Conservation (phyloP, 164 flowering plant species). For the Saururus chinensis region DNA sequence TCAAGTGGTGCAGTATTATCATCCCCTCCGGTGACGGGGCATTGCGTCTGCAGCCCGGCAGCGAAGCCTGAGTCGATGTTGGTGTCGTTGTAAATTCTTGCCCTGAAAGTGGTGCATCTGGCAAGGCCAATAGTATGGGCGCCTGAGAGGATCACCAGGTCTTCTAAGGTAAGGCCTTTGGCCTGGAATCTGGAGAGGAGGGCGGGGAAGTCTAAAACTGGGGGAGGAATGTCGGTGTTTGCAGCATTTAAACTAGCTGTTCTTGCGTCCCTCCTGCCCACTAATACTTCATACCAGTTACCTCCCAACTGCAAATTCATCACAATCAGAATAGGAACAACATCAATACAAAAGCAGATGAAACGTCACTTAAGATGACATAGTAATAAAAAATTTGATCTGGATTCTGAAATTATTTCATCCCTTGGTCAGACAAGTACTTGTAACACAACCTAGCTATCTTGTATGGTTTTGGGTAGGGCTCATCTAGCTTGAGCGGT, state of each 20-base stretch:
- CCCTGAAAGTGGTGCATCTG: constrained; percentile 15
- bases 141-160: constrained; percentile 22
- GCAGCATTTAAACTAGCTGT: constrained; percentile 20
- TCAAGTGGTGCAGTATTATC: constrained; percentile 14
- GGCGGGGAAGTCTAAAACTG: constrained; percentile 14
- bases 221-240: constrained; percentile 19
- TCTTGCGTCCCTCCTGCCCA: constrained; percentile 27
- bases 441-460: too few species aligned
- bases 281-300: constrained; percentile 13
- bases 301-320: constrained; percentile 26
- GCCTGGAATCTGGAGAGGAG: constrained; percentile 16
- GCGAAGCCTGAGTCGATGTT: constrained; percentile 18
- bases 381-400: too few species aligned
- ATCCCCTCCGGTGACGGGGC: constrained; percentile 19
- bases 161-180: constrained; percentile 17
- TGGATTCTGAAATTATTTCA: too few species aligned
- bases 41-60: neutral
- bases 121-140: constrained; percentile 27
- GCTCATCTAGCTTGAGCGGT: too few species aligned
- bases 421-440: too few species aligned
- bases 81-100: constrained; percentile 20
- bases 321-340: too few species aligned
- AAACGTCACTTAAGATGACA: too few species aligned
- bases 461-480: too few species aligned
- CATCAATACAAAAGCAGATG: too few species aligned